phyloP scores from a whole-genome alignment of 2,329 filamentous ascomycete genomes.

The Colletotrichum truncatum region DNA sequence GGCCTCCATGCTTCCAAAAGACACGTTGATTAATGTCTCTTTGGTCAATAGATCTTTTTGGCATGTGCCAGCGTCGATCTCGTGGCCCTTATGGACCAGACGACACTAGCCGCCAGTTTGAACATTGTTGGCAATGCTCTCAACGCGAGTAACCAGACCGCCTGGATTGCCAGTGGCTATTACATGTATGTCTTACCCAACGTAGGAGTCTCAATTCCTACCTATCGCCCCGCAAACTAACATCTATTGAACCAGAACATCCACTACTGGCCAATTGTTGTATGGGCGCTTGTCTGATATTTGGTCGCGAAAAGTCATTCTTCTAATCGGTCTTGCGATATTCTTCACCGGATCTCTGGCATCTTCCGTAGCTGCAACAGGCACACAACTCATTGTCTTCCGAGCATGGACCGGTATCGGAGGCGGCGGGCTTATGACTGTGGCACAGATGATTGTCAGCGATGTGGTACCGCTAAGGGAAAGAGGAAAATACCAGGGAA shows the following conservation, averaged over 20 bases:
- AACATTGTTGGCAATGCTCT: conserved; percentile 62
- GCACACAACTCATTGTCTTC: conserved; percentile 50
- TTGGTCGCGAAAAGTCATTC: conserved; percentile 53
- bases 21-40: not conserved
- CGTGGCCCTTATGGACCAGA: conserved; percentile 66
- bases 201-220: not conserved
- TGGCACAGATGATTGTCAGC: conserved; percentile 56
- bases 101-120: conserved; percentile 62
- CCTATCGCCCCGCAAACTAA: not conserved
- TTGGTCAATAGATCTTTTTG: conserved; percentile 59
- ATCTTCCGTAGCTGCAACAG: conserved; percentile 50
- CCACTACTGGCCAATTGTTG: conserved; percentile 56
- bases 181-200: conserved; percentile 54
- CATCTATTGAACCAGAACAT: too few species aligned
- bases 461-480: conserved; percentile 59
- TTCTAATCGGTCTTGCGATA: conserved; percentile 48
- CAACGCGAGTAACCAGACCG: conserved; percentile 56
- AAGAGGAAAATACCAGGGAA: conserved; percentile 51
- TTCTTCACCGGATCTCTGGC: conserved; percentile 55
- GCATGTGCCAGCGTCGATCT: conserved; percentile 65
- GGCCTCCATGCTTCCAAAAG: too few species aligned
- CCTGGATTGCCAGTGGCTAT: conserved; percentile 65
- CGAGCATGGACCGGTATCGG: conserved; percentile 54
- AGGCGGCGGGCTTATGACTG: conserved; percentile 50
- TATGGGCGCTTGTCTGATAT: conserved; percentile 57